Evolutionary conservation across 352 stramenopile genomes (phyloP), one percentile per base, ranked within the genome.

Genomic region (Phytophthora lateralis): DNA sequence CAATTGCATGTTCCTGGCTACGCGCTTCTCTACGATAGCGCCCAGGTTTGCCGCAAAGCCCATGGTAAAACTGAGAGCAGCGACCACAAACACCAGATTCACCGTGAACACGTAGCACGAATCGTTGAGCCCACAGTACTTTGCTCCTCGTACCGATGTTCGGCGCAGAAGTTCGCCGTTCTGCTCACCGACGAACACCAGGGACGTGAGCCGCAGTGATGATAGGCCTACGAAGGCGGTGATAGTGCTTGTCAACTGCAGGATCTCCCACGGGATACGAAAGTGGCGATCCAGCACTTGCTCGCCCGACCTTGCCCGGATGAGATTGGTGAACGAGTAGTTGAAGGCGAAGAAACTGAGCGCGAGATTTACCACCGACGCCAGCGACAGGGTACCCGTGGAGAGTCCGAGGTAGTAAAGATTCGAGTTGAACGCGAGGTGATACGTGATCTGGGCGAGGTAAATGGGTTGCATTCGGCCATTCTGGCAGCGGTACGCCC

Each of bases 41-140:
- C 39, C 51, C 12, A 43, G 14, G 51, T 59, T 59, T 27, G 18
- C 51, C 18, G 34, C 9, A 26, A 59, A 43, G 0, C 38, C 38
- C 38, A 57, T 57, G 5, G 26, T 14, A 30, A 48, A 17, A 34
- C 51, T 34, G 5, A 54, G 17, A 3, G 1, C 4, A 38, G 52
- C 41, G 4, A 62, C 44, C 6, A 62, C 44, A 50, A 55, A 55
- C 3, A 62, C 54, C n/a, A 62, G 18, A 15, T 55, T 62, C n/a
- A 55, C 44, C 8, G 34, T 62, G 35, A 62, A 62, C 9, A 62
- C 21, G 44, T 55, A 55, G n/a, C 55, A 62, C 4, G 55, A 55
- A 17, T 55, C 55, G 0, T 62, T 62, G 8, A 62, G 15, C 3
- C 44, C 55, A 37, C 55, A 62, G 26, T 62, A 62, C 18, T 27